Percentiles rank a stretch among this genome's conserved stretches.
Conservation (phyloP, 2,329 filamentous ascomycete genomes). For the Claviceps sp. region DNA sequence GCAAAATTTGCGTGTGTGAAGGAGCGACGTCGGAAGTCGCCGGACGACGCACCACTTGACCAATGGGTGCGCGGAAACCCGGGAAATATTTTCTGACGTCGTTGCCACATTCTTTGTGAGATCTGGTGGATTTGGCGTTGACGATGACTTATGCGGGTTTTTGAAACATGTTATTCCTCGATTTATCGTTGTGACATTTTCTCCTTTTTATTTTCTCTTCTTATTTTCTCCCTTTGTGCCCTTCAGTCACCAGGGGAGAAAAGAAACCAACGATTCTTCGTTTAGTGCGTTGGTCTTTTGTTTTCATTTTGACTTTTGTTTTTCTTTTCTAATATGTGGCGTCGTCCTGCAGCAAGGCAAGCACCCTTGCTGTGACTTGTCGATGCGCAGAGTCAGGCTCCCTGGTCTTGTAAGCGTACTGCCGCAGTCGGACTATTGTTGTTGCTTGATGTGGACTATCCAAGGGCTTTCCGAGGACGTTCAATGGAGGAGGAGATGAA, state of each 20-base stretch:
- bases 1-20: not conserved
- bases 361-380: not conserved
- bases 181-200: constrained; percentile 11
- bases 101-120: constrained; percentile 26
- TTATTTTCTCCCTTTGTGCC: not conserved
- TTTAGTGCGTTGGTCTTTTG: not conserved
- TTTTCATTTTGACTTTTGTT: not conserved
- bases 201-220: not conserved
- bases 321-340: not conserved
- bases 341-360: not conserved
- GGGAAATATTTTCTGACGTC: constrained; percentile 12
- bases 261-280: not conserved
- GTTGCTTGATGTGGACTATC: no score
- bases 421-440: no score
- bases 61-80: constrained; percentile 13
- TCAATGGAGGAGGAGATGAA: no score
- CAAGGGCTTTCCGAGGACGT: no score
- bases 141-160: constrained; percentile 18
- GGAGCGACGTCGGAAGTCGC: not conserved
- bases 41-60: not conserved
- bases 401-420: no score
- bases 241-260: not conserved
- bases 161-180: not conserved
- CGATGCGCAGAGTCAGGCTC: not conserved
- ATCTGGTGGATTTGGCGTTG: constrained; percentile 31